These are phyloP conservation scores for Periconia digitata DNA, from an alignment of 2,329 filamentous ascomycete genomes.

Conservation along the genomic window DNA sequence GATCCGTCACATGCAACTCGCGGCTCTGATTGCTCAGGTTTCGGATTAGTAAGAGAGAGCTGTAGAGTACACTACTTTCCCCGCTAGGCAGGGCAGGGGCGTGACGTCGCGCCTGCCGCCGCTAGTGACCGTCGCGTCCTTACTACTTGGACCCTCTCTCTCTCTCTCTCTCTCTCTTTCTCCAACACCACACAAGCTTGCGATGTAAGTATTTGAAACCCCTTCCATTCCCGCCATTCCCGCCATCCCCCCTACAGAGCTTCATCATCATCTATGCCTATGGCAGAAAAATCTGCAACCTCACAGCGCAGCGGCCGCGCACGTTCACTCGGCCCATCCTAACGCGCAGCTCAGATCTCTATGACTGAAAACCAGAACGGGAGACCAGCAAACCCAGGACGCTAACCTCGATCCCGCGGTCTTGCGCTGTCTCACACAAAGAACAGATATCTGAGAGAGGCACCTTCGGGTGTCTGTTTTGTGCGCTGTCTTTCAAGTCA, in stretches of 20 bases:
- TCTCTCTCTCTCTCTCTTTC: background rate
- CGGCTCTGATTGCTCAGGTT: background rate
- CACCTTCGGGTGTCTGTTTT: too few relatives aligned
- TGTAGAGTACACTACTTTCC: too few relatives aligned
- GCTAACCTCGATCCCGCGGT: conserved; percentile 16
- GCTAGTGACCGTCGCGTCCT: background rate
- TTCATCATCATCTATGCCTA: too few relatives aligned
- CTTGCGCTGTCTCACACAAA: conserved; percentile 8
- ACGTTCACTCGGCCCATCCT: too few relatives aligned
- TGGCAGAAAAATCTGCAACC: too few relatives aligned
- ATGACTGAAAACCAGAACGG: conserved; percentile 18
- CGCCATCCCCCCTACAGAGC: too few relatives aligned
- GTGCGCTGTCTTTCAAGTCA: conserved; percentile 12
- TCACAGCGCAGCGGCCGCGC: too few relatives aligned
- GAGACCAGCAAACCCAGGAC: conserved; percentile 8
- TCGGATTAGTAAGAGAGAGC: too few relatives aligned
- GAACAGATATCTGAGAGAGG: conserved; percentile 25
- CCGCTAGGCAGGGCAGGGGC: background rate
- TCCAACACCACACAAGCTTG: background rate
- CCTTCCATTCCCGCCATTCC: background rate
- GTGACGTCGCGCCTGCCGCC: background rate
- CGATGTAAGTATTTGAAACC: background rate
- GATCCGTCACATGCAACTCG: too few relatives aligned
- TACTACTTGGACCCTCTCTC: too few relatives aligned
- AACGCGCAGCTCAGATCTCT: conserved; percentile 10